A percentile compares a stretch with the other conserved stretches of the same genome.
These are phyloP conservation scores for Boletus rubroflammeus DNA, from an alignment of 768 basidiomycete genomes.

Conservation along the genomic window DNA sequence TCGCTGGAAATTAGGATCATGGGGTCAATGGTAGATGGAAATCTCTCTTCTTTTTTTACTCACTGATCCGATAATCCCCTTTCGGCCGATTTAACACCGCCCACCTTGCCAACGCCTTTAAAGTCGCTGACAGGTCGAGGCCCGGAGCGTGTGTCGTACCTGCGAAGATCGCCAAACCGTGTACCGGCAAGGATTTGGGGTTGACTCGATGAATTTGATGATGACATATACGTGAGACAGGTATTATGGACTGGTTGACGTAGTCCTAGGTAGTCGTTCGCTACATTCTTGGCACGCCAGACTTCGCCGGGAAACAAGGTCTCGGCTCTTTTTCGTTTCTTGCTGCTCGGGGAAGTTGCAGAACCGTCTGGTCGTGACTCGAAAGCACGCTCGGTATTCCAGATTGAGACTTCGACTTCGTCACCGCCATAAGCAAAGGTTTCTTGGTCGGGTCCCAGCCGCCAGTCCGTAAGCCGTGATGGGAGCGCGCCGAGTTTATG, in stretches of 20 bases:
- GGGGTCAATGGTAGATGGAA: background rate
- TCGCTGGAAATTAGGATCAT: slow-evolving; percentile 43
- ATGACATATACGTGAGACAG: slow-evolving; percentile 55
- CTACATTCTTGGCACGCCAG: slow-evolving; percentile 84
- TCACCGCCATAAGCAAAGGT: slow-evolving; percentile 82
- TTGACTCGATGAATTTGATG: slow-evolving; percentile 31
- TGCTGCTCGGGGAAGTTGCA: slow-evolving; percentile 11
- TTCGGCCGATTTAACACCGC: slow-evolving; percentile 58
- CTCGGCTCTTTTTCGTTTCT: slow-evolving; percentile 59
- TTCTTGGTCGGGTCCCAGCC: slow-evolving; percentile 45
- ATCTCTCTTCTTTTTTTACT: slow-evolving; percentile 22
- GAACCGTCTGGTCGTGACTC: slow-evolving; percentile 18
- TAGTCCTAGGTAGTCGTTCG: slow-evolving; percentile 71
- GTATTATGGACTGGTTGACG: slow-evolving; percentile 79
- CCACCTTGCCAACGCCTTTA: slow-evolving; percentile 53
- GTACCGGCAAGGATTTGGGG: slow-evolving; percentile 70
- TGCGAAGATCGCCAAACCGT: slow-evolving; percentile 65
- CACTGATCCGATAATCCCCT: slow-evolving; percentile 64
- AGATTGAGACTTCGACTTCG: slow-evolving; percentile 80
- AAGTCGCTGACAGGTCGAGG: slow-evolving; percentile 69
- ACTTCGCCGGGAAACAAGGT: slow-evolving; percentile 66
- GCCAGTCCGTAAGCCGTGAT: slow-evolving; percentile 67
- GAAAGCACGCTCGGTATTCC: slow-evolving; percentile 66
- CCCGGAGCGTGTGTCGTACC: slow-evolving; percentile 72
- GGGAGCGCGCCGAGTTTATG: slow-evolving; percentile 49